Evolutionary conservation across 805 yeast species (phyloP).

Genomic region (Monosporozyma siamensis): DNA sequence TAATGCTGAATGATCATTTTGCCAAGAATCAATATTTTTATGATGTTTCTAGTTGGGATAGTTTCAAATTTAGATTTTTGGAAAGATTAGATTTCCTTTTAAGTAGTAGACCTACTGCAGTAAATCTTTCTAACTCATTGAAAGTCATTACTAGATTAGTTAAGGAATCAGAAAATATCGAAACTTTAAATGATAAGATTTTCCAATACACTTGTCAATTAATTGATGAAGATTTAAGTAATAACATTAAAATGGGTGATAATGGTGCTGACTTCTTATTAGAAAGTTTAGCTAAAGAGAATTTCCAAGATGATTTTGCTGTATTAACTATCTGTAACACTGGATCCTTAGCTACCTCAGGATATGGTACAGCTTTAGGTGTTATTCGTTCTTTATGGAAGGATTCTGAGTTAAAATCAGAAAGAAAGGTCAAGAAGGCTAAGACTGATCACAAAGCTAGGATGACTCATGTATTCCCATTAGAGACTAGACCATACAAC

Average conservation of each 20-base stretch:
- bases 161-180: slow-evolving; percentile 22
- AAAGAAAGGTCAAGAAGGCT: slow-evolving; percentile 19
- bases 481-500: slow-evolving; percentile 94
- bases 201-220: slow-evolving; percentile 42
- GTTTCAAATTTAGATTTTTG: slow-evolving; percentile 33
- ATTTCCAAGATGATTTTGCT: slow-evolving; percentile 57
- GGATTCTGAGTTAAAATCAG: slow-evolving; percentile 29
- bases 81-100: slow-evolving; percentile 55
- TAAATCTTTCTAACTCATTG: slow-evolving; percentile 69
- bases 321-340: slow-evolving; percentile 92
- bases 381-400: slow-evolving; percentile 67
- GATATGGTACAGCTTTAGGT: slow-evolving; percentile 95
- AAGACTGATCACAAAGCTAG: slow-evolving; percentile 31
- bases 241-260: slow-evolving; percentile 69
- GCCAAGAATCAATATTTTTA: slow-evolving; percentile 22
- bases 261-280: slow-evolving; percentile 68
- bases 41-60: slow-evolving; percentile 26
- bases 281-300: slow-evolving; percentile 36
- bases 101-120: slow-evolving; percentile 90
- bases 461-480: slow-evolving; percentile 67
- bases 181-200: slow-evolving; percentile 25
- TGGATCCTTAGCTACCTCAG: slow-evolving; percentile 94
- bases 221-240: slow-evolving; percentile 67
- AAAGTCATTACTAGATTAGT: slow-evolving; percentile 30
- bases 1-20: slow-evolving; percentile 23